Conservation (phyloP, 164 flowering plant species). For the Liriodendron chinense region DNA sequence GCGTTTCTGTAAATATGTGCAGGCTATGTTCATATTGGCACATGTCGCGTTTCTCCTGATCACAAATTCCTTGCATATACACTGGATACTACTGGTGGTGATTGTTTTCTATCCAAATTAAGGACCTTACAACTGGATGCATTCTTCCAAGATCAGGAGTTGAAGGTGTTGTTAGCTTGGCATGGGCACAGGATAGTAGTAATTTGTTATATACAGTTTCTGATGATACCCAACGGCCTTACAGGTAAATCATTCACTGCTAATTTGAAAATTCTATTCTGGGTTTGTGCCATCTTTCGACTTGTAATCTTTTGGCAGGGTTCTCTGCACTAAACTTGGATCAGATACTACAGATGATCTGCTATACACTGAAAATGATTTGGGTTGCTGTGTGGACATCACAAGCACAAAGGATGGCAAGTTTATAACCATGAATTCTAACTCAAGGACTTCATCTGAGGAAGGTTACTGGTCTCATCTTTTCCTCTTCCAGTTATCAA, state of each 20-base stretch:
- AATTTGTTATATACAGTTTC: slow-evolving; percentile 64
- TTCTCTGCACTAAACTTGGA: slow-evolving; percentile 51
- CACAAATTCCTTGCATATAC: slow-evolving; percentile 92
- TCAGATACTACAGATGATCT: slow-evolving; percentile 31
- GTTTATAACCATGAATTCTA: slow-evolving; percentile 87
- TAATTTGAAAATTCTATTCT: neutral
- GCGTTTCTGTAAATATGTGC: slow-evolving; percentile 1
- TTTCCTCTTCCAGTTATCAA: neutral
- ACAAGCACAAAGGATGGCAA: slow-evolving; percentile 93
- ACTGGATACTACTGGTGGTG: slow-evolving; percentile 65
- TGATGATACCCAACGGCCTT: slow-evolving; percentile 78
- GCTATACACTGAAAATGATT: slow-evolving; percentile 63
- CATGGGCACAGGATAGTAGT: slow-evolving; percentile 74
- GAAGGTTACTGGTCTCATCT: slow-evolving; percentile 48
- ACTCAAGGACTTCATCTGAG: slow-evolving; percentile 97
- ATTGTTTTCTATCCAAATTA: slow-evolving; percentile 62
- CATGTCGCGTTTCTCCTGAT: slow-evolving; percentile 86
- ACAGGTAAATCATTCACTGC: slow-evolving; percentile 40
- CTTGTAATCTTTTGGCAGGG: slow-evolving; percentile 46
- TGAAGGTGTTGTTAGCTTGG: slow-evolving; percentile 84
- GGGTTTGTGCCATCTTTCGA: neutral
- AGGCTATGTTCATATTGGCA: slow-evolving; percentile 95
- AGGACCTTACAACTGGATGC: slow-evolving; percentile 54
- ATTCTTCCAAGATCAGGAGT: slow-evolving; percentile 37
- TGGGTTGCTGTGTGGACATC: slow-evolving; percentile 80